phyloP scores from a whole-genome alignment of 2,329 filamentous ascomycete genomes.

The Ophiognomonia clavigignenti-juglandacearum region DNA sequence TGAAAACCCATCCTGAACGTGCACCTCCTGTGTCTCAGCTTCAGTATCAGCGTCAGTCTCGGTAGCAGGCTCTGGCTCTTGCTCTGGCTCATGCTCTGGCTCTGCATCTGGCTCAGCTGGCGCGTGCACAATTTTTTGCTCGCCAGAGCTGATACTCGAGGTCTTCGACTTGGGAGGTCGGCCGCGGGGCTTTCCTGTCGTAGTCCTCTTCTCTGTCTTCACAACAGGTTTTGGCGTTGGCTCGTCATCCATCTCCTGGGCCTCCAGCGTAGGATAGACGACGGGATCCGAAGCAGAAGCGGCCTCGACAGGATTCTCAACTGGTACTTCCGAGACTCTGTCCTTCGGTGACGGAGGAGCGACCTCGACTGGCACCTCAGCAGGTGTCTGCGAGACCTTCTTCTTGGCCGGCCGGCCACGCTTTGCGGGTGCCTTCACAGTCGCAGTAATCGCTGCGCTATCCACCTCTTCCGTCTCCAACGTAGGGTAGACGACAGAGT shows the following conservation, averaged over 20 bases:
- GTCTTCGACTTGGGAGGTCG: slow-evolving; percentile 26
- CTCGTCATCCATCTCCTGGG: slow-evolving; percentile 17
- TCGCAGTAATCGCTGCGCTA: too few relatives aligned
- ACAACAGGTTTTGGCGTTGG: slow-evolving; percentile 16
- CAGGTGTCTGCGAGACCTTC: background rate
- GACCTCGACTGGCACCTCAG: slow-evolving; percentile 7
- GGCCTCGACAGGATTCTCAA: background rate
- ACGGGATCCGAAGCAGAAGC: background rate
- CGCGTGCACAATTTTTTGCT: background rate
- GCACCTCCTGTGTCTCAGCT: slow-evolving; percentile 10
- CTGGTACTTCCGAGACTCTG: slow-evolving; percentile 16
- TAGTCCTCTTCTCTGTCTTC: slow-evolving; percentile 11
- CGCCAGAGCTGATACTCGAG: slow-evolving; percentile 3
- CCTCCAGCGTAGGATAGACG: slow-evolving; percentile 15
- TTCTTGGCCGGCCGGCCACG: too few relatives aligned
- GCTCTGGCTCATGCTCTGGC: background rate
- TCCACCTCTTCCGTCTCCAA: too few relatives aligned
- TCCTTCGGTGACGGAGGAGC: background rate
- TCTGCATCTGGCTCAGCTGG: background rate
- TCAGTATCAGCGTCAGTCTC: slow-evolving; percentile 13
- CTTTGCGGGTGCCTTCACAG: too few relatives aligned
- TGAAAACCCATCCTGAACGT: slow-evolving; percentile 14
- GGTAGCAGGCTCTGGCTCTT: slow-evolving; percentile 1
- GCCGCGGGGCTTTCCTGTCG: slow-evolving; percentile 23
- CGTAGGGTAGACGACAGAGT: too few relatives aligned